Percentiles rank a stretch among this genome's conserved stretches.
Conservation (phyloP, 495 filamentous ascomycete genomes). For the Cudoniella acicularis region DNA sequence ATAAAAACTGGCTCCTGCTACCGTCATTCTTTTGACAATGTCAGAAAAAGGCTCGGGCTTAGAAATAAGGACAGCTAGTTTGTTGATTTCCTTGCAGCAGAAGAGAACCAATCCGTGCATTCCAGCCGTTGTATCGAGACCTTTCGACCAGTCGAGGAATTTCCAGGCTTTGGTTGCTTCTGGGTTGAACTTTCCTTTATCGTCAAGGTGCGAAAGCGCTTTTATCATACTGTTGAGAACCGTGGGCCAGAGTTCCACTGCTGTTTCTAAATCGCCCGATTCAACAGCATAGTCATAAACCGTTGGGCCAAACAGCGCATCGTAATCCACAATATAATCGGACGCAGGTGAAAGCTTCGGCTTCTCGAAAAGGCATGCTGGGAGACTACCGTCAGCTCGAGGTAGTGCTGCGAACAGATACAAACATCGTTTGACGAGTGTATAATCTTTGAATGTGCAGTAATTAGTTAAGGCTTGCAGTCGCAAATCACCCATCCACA, state of each 20-base stretch:
- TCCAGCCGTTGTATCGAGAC: slow-evolving; percentile 22
- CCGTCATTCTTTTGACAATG: slow-evolving; percentile 13
- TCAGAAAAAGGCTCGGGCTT: slow-evolving; percentile 16
- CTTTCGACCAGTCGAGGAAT: slow-evolving; percentile 27
- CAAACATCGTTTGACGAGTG: slow-evolving; percentile 26
- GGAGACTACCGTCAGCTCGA: slow-evolving; percentile 23
- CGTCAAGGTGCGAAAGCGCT: slow-evolving; percentile 13
- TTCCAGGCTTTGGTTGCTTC: slow-evolving; percentile 19
- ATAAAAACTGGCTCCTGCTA: slow-evolving; percentile 6
- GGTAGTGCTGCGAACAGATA: slow-evolving; percentile 31
- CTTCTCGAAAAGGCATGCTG: slow-evolving; percentile 28
- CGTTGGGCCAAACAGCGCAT: slow-evolving; percentile 27
- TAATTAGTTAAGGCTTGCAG: slow-evolving; percentile 31
- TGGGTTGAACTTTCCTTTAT: slow-evolving; percentile 14
- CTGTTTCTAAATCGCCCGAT: slow-evolving; percentile 23
- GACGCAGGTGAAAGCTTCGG: slow-evolving; percentile 17
- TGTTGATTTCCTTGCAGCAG: slow-evolving; percentile 23
- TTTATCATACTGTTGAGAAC: slow-evolving; percentile 20
- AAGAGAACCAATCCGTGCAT: slow-evolving; percentile 27
- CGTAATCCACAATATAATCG: slow-evolving; percentile 32
- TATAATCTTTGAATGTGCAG: slow-evolving; percentile 29
- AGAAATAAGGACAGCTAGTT: slow-evolving; percentile 17
- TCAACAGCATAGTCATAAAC: slow-evolving; percentile 27
- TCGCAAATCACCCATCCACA: slow-evolving; percentile 29
- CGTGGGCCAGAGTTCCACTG: slow-evolving; percentile 25